Evolutionary conservation across 305 asterid species (phyloP), one percentile per base, ranked within the genome.

Genomic region (Plantago coronopus): DNA sequence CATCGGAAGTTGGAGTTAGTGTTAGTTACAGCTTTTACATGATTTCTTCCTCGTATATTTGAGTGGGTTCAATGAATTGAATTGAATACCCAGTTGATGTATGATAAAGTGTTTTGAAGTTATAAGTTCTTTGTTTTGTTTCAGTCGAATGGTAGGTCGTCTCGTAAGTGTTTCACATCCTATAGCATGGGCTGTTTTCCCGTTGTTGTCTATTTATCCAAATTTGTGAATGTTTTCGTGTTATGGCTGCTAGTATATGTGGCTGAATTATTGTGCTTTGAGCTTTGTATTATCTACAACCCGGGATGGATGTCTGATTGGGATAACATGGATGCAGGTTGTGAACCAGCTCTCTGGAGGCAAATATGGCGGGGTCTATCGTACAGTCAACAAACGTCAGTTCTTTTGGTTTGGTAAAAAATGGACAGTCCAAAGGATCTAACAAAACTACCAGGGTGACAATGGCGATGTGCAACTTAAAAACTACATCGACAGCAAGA

Each of bases 351-450:
- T 7, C 25, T 53, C 61, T 15, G 23, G 57, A 67, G 44, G 62
- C 61, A 56, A 65, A 72, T 72, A 91, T 91, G 98, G 90, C 87
- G 6, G 78, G 80, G 45, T 86, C 82, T 59, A 64, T 87, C 56
- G 78, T 81, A 62, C 96, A 83, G 65, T 82, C 94, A 8, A 83
- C 87, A 48, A 79, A 74, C 69, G 69, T 84, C 62, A 71, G 88
- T 25, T 78, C 90, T 14, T 86, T 74, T 65, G 71, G 93, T 29
- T 68, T 73, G 62, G 71, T 68, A 59, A 78, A 73, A 19, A 66
- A 71, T 59, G 78, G 82, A 15, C 85, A 75, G 71, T 68, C 81
- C 38, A 82, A 81, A 70, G 78, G 85, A 48, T 84, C 87, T 37
- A 74, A 63, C 57, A 85, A 73, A 65, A 59, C 79, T 21, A 78